phyloP scores from a whole-genome alignment of 2,329 filamentous ascomycete species.

The Beauveria sp. region DNA sequence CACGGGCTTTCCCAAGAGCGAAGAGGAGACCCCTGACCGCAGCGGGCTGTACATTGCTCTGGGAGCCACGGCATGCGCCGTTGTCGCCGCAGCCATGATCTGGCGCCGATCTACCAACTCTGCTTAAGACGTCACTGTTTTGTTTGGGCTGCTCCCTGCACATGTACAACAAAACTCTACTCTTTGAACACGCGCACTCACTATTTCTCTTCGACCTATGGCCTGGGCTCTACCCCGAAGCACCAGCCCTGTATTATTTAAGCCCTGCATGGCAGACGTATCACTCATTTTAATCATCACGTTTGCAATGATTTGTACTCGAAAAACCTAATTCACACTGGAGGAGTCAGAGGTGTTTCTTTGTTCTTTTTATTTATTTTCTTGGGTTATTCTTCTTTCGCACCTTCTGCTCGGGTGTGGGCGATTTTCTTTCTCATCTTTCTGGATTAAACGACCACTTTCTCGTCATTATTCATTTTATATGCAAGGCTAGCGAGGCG shows the following conservation, averaged over 20 bases:
- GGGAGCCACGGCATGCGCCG: conserved; percentile 61
- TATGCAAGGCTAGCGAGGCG: background rate
- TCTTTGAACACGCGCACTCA: conserved; percentile 3
- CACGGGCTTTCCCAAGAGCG: conserved; percentile 79
- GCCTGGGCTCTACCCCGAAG: background rate
- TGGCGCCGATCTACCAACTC: conserved; percentile 52
- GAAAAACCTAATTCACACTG: conserved; percentile 1
- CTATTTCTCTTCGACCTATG: background rate
- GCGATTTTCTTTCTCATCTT: background rate
- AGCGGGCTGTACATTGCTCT: conserved; percentile 81
- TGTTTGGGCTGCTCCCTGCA: background rate
- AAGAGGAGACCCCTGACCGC: conserved; percentile 77
- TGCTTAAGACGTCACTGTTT: conserved; percentile 16
- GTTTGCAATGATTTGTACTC: conserved; percentile 9
- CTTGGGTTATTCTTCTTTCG: background rate
- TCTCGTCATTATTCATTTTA: background rate
- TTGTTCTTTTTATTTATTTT: background rate
- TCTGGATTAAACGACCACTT: background rate
- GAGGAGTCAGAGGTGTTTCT: conserved; percentile 6
- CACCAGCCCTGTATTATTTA: background rate
- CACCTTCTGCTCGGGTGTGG: background rate
- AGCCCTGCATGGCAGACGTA: conserved; percentile 6
- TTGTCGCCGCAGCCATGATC: conserved; percentile 57
- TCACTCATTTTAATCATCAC: conserved; percentile 8
- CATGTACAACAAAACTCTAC: conserved; percentile 4